Evolutionary conservation across 345 rosid genomes (phyloP).

Genomic region (Luvunga scandens): DNA sequence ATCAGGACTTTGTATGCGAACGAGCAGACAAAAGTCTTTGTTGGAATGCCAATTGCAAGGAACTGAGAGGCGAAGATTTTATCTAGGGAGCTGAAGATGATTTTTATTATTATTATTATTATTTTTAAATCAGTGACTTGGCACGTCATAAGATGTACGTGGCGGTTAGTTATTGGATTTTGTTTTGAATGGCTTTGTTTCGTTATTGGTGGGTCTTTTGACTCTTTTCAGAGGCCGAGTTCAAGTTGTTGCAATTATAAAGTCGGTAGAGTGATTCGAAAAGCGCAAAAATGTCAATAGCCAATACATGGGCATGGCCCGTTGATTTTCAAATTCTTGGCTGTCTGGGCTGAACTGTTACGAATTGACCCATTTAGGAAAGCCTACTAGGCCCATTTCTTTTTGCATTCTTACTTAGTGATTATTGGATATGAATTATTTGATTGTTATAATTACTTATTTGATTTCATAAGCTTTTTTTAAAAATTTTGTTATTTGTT

Average conservation of each 20-base stretch:
- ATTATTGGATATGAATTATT: rapidly evolving
- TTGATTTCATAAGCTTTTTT: too few relatives aligned
- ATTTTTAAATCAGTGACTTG: neutral
- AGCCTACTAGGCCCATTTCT: neutral
- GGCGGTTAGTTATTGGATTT: constrained; percentile 27
- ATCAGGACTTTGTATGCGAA: neutral
- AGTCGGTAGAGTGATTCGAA: neutral
- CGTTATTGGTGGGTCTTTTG: too few relatives aligned
- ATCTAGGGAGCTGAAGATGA: neutral
- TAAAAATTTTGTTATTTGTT: too few relatives aligned
- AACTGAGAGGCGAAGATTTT: neutral
- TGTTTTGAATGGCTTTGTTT: neutral
- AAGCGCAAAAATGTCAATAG: too few relatives aligned
- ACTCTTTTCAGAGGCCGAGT: neutral
- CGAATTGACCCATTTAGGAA: neutral
- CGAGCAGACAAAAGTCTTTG: neutral
- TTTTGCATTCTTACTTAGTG: rapidly evolving
- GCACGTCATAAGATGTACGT: constrained; percentile 31
- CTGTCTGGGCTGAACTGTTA: neutral
- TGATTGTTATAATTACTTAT: too few relatives aligned
- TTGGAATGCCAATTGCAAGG: neutral
- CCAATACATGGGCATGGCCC: neutral
- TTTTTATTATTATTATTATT: neutral
- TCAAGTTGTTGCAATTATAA: neutral
- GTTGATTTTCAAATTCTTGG: neutral